Percentiles rank a stretch among this genome's conserved stretches.
These are phyloP conservation scores for Citrus trifoliata DNA, from an alignment of 345 rosid genomes.

Conservation along the genomic window DNA sequence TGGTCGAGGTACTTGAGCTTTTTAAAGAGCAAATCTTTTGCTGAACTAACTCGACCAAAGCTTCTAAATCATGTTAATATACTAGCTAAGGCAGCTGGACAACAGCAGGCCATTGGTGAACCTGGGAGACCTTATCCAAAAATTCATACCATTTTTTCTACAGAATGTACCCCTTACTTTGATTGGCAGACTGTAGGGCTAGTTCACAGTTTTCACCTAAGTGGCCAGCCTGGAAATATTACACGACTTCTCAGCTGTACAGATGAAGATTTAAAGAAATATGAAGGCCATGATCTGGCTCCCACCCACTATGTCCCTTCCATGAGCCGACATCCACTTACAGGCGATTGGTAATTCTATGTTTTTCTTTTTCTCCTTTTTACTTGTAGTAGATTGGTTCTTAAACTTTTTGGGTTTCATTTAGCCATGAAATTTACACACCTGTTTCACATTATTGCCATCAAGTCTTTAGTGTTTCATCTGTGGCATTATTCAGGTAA, in stretches of 20 bases:
- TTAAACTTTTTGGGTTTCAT: neutral
- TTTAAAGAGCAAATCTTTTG: slow-evolving; percentile 89
- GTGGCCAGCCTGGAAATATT: slow-evolving; percentile 94
- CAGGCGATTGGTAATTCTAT: slow-evolving; percentile 87
- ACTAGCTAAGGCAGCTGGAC: slow-evolving; percentile 35
- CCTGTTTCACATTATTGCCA: neutral
- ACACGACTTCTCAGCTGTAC: slow-evolving; percentile 97
- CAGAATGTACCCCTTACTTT: slow-evolving; percentile 88
- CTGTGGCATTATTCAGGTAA: neutral
- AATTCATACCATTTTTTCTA: slow-evolving; percentile 91
- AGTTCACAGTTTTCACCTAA: slow-evolving; percentile 81
- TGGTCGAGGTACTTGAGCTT: slow-evolving; percentile 92
- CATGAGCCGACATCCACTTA: slow-evolving; percentile 94
- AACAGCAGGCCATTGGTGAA: slow-evolving; percentile 37
- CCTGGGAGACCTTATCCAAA: slow-evolving; percentile 53
- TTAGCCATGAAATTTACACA: neutral
- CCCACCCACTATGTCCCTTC: slow-evolving; percentile 98
- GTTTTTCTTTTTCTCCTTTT: neutral
- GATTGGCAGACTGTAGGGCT: slow-evolving; percentile 99
- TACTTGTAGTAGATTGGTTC: neutral
- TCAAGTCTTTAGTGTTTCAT: neutral
- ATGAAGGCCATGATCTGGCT: slow-evolving; percentile 87
- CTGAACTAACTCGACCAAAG: slow-evolving; percentile 75
- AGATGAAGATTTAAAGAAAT: slow-evolving; percentile 71
- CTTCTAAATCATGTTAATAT: slow-evolving; percentile 32